These are phyloP conservation scores for Suaeda aralocaspica DNA, from an alignment of 148 eudicot species.

Conservation along the genomic window DNA sequence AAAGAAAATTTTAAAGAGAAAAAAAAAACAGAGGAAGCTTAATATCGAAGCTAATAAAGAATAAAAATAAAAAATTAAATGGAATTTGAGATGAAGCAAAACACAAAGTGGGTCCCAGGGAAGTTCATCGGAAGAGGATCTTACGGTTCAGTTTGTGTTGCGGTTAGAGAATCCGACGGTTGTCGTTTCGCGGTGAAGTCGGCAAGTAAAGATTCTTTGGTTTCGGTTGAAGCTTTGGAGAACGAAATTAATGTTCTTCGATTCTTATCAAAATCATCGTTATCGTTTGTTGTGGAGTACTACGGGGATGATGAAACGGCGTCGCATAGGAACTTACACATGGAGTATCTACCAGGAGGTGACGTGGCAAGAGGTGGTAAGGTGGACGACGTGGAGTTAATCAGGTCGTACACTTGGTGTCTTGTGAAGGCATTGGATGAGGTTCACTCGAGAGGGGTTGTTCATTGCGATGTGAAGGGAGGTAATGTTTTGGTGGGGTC, in stretches of 20 bases:
- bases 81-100: slow-evolving; percentile 4
- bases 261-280: slow-evolving; percentile 49
- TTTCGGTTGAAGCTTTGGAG: slow-evolving; percentile 37
- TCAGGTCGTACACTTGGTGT: slow-evolving; percentile 53
- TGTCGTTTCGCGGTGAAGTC: slow-evolving; percentile 65
- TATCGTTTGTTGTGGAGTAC: slow-evolving; percentile 54
- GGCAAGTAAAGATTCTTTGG: slow-evolving; percentile 22
- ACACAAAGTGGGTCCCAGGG: slow-evolving; percentile 40
- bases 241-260: slow-evolving; percentile 54
- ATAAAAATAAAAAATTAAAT: too few species aligned
- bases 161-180: slow-evolving; percentile 34
- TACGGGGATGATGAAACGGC: slow-evolving; percentile 45
- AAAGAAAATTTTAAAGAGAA: not conserved
- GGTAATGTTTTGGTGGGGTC: slow-evolving; percentile 51
- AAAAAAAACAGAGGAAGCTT: slow-evolving; percentile 14
- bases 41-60: slow-evolving; percentile 17
- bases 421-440: slow-evolving; percentile 41
- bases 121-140: slow-evolving; percentile 63
- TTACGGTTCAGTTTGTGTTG: slow-evolving; percentile 51
- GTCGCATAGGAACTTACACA: slow-evolving; percentile 38
- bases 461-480: slow-evolving; percentile 82
- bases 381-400: slow-evolving; percentile 34
- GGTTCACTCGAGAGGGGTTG: slow-evolving; percentile 44
- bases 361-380: slow-evolving; percentile 36
- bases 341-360: slow-evolving; percentile 74